Percentiles rank a stretch among this genome's conserved stretches.
Evolutionary conservation across 768 basidiomycete species (phyloP).

Genomic region (Strobilomyces echinocephalus): DNA sequence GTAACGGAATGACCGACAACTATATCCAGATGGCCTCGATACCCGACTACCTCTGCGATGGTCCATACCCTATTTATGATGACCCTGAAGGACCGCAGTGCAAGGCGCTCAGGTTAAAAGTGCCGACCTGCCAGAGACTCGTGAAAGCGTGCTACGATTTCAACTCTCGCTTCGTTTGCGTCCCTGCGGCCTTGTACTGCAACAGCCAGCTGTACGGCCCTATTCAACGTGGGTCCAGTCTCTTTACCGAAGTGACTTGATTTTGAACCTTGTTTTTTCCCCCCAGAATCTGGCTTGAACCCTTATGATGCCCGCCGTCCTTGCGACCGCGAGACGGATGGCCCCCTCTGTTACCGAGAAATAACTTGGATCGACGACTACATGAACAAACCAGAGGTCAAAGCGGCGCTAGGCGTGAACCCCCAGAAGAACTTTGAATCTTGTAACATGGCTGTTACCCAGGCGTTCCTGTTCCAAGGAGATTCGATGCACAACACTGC

Average conservation of each 20-base stretch:
- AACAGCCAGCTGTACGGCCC: conserved; percentile 66
- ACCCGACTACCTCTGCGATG: conserved; percentile 79
- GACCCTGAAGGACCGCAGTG: conserved; percentile 67
- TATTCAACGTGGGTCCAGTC: conserved; percentile 53
- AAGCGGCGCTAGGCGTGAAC: conserved; percentile 74
- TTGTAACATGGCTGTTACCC: conserved; percentile 81
- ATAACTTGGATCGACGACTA: conserved; percentile 86
- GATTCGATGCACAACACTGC: conserved; percentile 86
- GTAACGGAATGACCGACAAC: conserved; percentile 84
- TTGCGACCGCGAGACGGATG: conserved; percentile 71
- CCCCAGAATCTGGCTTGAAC: conserved; percentile 67
- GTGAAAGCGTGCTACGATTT: conserved; percentile 66
- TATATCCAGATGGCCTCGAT: conserved; percentile 74
- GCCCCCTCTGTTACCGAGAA: conserved; percentile 70
- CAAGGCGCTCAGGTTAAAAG: conserved; percentile 53
- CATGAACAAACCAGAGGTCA: conserved; percentile 75
- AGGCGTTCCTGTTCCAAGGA: conserved; percentile 74
- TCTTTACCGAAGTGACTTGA: background rate
- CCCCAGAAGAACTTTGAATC: conserved; percentile 53
- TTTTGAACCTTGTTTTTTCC: background rate
- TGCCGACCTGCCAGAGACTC: conserved; percentile 70
- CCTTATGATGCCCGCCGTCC: conserved; percentile 80
- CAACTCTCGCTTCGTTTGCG: conserved; percentile 57
- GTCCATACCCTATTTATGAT: conserved; percentile 77
- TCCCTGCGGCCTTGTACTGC: conserved; percentile 78